phyloP scores from a whole-genome alignment of 108 stramenopile genomes.

The Stephanodiscus minutulus region DNA sequence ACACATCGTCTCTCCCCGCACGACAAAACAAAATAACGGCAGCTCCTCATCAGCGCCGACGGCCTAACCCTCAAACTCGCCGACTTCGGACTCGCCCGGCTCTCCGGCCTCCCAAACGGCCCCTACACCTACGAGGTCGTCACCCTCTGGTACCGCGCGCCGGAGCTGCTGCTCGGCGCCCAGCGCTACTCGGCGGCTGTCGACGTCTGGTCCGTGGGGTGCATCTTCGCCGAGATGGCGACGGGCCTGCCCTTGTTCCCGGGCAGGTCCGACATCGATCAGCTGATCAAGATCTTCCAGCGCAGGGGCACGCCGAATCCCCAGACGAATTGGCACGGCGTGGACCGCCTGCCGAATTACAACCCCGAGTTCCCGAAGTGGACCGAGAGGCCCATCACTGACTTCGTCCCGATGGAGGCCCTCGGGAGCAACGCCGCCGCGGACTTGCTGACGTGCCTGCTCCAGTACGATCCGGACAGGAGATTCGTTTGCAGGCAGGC shows the following conservation, averaged over 20 bases:
- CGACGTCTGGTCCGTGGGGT: constrained; percentile 96
- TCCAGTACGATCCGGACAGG: constrained; percentile 86
- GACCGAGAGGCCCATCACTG: constrained; percentile 80
- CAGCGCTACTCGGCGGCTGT: constrained; percentile 87
- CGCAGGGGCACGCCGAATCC: constrained; percentile 91
- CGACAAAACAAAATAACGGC: not conserved
- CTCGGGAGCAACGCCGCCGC: constrained; percentile 70
- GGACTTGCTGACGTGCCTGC: constrained; percentile 77
- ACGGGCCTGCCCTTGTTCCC: constrained; percentile 89
- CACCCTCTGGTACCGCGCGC: constrained; percentile 98
- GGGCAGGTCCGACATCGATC: constrained; percentile 85
- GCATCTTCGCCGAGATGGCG: constrained; percentile 98
- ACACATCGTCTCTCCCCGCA: not conserved
- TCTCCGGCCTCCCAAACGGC: constrained; percentile 81
- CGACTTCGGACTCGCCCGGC: constrained; percentile 96
- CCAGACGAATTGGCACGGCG: constrained; percentile 82
- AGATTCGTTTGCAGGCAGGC: constrained; percentile 85
- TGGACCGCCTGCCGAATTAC: constrained; percentile 89
- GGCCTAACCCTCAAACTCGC: constrained; percentile 91
- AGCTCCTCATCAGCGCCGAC: constrained; percentile 78
- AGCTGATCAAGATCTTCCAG: constrained; percentile 91
- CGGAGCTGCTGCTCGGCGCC: constrained; percentile 94
- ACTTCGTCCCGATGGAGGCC: constrained; percentile 73
- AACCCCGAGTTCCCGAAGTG: constrained; percentile 91
- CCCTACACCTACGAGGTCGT: constrained; percentile 94